These are phyloP conservation scores for Aplosporella prunicola DNA, from an alignment of 2,329 filamentous ascomycete genomes.

Conservation along the genomic window DNA sequence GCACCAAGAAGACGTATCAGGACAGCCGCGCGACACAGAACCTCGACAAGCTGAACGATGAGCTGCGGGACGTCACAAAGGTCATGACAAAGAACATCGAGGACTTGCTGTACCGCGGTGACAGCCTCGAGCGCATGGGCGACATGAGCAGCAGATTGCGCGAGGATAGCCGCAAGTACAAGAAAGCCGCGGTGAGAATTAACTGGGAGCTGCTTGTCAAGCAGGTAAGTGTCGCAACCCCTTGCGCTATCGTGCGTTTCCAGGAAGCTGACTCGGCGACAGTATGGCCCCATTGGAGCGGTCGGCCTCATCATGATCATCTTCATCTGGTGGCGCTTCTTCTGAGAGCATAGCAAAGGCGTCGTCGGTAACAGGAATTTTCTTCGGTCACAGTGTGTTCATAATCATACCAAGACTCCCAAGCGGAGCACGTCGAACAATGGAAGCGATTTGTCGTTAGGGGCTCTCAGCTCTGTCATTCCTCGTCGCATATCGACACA, in stretches of 20 bases:
- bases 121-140: slow-evolving; percentile 93
- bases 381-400: slow-evolving; percentile 5
- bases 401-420: too few relatives aligned
- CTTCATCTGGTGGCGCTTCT: slow-evolving; percentile 90
- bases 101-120: slow-evolving; percentile 87
- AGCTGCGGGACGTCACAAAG: slow-evolving; percentile 94
- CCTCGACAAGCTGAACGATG: slow-evolving; percentile 89
- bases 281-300: slow-evolving; percentile 82
- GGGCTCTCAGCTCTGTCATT: too few relatives aligned
- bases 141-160: slow-evolving; percentile 79
- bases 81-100: slow-evolving; percentile 99
- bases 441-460: too few relatives aligned
- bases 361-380: slow-evolving; percentile 9
- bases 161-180: slow-evolving; percentile 92
- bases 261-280: slow-evolving; percentile 14
- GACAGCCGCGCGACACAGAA: slow-evolving; percentile 87
- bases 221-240: slow-evolving; percentile 49
- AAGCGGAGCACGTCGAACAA: too few relatives aligned
- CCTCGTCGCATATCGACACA: too few relatives aligned
- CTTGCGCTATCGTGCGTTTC: not conserved
- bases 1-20: slow-evolving; percentile 88
- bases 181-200: slow-evolving; percentile 82
- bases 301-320: slow-evolving; percentile 74
- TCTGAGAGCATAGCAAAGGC: slow-evolving; percentile 41
- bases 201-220: slow-evolving; percentile 97